These are phyloP conservation scores for Clarireedia paspali DNA, from an alignment of 2,329 filamentous ascomycete species.

Conservation along the genomic window DNA sequence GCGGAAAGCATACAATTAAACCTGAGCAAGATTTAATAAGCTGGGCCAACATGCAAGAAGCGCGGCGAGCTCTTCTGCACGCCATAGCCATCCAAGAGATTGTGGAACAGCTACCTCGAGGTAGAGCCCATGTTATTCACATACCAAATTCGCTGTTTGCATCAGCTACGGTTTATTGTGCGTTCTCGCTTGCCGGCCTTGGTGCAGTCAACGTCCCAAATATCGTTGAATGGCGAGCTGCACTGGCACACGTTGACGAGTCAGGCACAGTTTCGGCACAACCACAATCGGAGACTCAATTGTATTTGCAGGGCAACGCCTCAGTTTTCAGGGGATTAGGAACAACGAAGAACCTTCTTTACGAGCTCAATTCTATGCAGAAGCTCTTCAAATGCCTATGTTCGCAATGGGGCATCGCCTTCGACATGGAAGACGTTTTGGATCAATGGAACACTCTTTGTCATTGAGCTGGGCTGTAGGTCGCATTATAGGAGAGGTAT, in stretches of 20 bases:
- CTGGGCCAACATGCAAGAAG: constrained; percentile 34
- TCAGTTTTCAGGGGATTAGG: constrained; percentile 19
- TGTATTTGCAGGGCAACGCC: constrained; percentile 31
- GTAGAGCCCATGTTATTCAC: constrained; percentile 37
- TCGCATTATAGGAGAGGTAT: too few species aligned
- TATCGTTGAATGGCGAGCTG: constrained; percentile 35
- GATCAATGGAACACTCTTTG: constrained; percentile 37
- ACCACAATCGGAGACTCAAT: constrained; percentile 38
- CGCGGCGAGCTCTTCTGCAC: constrained; percentile 34
- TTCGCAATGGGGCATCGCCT: constrained; percentile 38
- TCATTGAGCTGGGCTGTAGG: constrained; percentile 24
- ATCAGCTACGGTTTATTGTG: constrained; percentile 35
- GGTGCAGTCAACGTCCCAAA: constrained; percentile 33
- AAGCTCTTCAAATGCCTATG: constrained; percentile 37
- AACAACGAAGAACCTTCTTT: constrained; percentile 34
- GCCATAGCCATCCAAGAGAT: constrained; percentile 39
- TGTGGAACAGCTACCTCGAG: constrained; percentile 36
- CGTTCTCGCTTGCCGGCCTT: constrained; percentile 33
- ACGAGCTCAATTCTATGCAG: constrained; percentile 40
- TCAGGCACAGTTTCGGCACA: constrained; percentile 38
- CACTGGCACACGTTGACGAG: constrained; percentile 27
- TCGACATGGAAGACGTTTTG: constrained; percentile 38
- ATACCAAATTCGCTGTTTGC: constrained; percentile 38
- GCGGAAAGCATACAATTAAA: constrained; percentile 24
- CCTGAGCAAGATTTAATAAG: constrained; percentile 31